Base-by-base conservation (phyloP, 2,329 filamentous ascomycete genomes). In the Shiraia sp. region DNA sequence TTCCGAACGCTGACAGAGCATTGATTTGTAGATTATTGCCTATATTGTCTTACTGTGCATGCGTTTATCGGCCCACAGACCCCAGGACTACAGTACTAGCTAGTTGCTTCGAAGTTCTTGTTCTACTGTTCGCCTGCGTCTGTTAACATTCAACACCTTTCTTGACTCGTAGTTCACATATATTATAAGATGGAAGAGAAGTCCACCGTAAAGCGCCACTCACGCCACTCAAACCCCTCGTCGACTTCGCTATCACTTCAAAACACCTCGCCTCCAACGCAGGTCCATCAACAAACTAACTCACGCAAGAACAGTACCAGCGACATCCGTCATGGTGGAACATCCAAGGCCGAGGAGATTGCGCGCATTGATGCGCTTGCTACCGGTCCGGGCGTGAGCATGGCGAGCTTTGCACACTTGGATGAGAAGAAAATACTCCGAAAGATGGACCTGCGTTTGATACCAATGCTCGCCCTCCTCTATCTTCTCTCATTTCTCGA, bases 381-480 rank as follows among this genome's bases (percentile, higher is more conserved):
- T 2, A 42, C 39, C 3, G 43, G 26, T 36, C 55, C 65, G 0
- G 61, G 56, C 22, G 53, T 65, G 1, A 59, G 55, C 4, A 27
- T 48, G 10, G 58, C 51, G 6, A 57, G 55, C 10, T 71, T 71
- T 32, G 63, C 62, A 15, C 63, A 70, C 44, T 55, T 71, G 6
- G 64, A 70, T 37, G 67, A 69, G 41, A 70, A 69, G 44, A 64
- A 63, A 31, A 65, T 72, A 10, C 42, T 72, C 30, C 60, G 65
- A 12, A 70, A 71, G 44, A 71, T 72, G 66, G 70, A 72, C 37
- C 35, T 67, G 22, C 63, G 63, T 3, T 40, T 72, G 10, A 68
- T 72, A 22, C 69, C 70, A 13, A 67, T 69, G 58, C 57, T 72
- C 3, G 65, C 70, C 0, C 31, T 72, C 0, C 57, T 72, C 2